Conservation (phyloP, 1,139 yeast species). For the Blastobotrys ciferrii region DNA sequence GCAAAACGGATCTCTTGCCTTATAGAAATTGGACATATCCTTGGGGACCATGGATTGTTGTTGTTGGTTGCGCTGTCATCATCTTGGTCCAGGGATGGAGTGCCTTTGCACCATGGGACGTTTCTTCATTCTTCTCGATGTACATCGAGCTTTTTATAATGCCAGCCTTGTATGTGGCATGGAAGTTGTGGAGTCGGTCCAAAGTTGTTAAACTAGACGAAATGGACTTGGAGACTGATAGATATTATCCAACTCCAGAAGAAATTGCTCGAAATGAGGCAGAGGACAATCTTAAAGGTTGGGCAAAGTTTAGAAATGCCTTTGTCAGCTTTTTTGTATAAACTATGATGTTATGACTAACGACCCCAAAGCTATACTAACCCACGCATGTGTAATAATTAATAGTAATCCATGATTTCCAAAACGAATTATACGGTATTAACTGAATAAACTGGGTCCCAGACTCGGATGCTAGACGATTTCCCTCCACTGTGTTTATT, state of each 20-base stretch:
- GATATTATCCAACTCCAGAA: slow-evolving; percentile 51
- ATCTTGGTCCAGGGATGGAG: slow-evolving; percentile 65
- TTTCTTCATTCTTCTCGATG: slow-evolving; percentile 50
- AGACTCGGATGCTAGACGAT: background rate
- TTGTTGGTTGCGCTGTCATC: slow-evolving; percentile 47
- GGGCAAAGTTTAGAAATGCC: slow-evolving; percentile 35
- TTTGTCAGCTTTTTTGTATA: slow-evolving; percentile 37
- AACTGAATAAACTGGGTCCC: background rate
- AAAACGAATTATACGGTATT: no score
- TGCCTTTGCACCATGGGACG: slow-evolving; percentile 55
- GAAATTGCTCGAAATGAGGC: slow-evolving; percentile 45
- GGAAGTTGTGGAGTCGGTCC: slow-evolving; percentile 50
- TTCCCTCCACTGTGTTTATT: background rate
- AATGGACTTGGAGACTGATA: slow-evolving; percentile 64
- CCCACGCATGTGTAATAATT: background rate
- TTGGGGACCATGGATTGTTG: slow-evolving; percentile 58
- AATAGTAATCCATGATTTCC: no score
- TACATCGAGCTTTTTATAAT: slow-evolving; percentile 47
- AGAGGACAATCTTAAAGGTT: slow-evolving; percentile 43
- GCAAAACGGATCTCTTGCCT: slow-evolving; percentile 28
- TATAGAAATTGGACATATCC: slow-evolving; percentile 59
- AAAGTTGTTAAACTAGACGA: slow-evolving; percentile 48
- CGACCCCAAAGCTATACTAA: background rate
- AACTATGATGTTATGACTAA: slow-evolving; percentile 2
- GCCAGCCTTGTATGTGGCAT: slow-evolving; percentile 49